Percentiles rank a stretch among this genome's conserved stretches.
Evolutionary conservation across 2,329 filamentous ascomycete species (phyloP).

Genomic region (Zymoseptoria passerinii): DNA sequence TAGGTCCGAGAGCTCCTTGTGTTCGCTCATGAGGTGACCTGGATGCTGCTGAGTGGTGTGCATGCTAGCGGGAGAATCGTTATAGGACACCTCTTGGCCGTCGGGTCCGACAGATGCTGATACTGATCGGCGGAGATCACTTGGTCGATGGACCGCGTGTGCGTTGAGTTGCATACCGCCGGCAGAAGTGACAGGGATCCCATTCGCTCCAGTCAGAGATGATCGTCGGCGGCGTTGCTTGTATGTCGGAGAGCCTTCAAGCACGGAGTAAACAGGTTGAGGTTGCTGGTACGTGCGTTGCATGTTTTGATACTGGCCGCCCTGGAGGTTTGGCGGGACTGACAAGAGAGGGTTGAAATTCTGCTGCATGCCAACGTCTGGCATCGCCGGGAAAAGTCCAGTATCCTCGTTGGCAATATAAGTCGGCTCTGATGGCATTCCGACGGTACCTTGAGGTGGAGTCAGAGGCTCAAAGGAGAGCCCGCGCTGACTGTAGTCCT

Average conservation of each 20-base stretch:
- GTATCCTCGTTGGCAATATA: slow-evolving; percentile 99
- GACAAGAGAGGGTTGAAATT: slow-evolving; percentile 84
- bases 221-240: slow-evolving; percentile 93
- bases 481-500: slow-evolving; percentile 94
- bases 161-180: slow-evolving; percentile 41
- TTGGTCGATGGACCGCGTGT: slow-evolving; percentile 66
- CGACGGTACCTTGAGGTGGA: slow-evolving; percentile 82
- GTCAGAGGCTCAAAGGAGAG: slow-evolving; percentile 96
- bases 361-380: slow-evolving; percentile 70
- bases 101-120: slow-evolving; percentile 73
- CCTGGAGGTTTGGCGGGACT: slow-evolving; percentile 75
- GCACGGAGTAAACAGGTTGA: slow-evolving; percentile 80
- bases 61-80: slow-evolving; percentile 71
- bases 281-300: slow-evolving; percentile 62
- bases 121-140: slow-evolving; percentile 83
- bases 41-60: slow-evolving; percentile 63
- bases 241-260: slow-evolving; percentile 96
- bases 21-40: slow-evolving; percentile 54
- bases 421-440: slow-evolving; percentile 77
- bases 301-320: slow-evolving; percentile 68
- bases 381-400: slow-evolving; percentile 88
- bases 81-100: slow-evolving; percentile 56
- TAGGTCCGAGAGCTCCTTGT: slow-evolving; percentile 71
- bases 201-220: slow-evolving; percentile 71
- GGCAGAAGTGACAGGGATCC: slow-evolving; percentile 41